A percentile compares a stretch with the other conserved stretches of the same genome.
phyloP scores from a whole-genome alignment of 306 rosid species.

The Fagus sylvatica region DNA sequence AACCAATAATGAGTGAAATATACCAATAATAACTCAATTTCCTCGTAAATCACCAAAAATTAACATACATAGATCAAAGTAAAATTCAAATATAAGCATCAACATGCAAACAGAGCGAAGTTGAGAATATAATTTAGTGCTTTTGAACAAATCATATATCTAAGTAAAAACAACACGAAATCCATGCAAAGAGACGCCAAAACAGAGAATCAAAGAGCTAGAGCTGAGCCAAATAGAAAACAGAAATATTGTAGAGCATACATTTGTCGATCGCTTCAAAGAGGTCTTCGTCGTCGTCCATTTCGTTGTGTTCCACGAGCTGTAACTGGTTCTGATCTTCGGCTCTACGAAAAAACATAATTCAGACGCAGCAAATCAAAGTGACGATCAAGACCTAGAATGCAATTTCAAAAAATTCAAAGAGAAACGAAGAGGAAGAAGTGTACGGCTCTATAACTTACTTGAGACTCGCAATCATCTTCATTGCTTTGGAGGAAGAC shows the following conservation, averaged over 20 bases:
- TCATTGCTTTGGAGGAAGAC: conserved; percentile 17
- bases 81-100: background rate
- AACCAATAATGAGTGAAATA: background rate
- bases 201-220: no score
- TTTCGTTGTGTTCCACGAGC: no score
- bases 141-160: background rate
- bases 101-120: background rate
- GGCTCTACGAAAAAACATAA: conserved; percentile 35
- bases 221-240: no score
- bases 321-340: no score
- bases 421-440: no score
- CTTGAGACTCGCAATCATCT: conserved; percentile 80
- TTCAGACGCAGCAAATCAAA: conserved; percentile 6
- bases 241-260: no score
- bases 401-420: background rate
- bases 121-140: background rate
- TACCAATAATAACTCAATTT: background rate
- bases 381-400: background rate
- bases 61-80: no score
- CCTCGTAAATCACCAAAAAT: background rate
- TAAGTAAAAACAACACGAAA: background rate
- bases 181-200: background rate
- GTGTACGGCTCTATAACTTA: conserved; percentile 24
- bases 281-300: no score
- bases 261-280: no score